Evolutionary conservation across 2,329 filamentous ascomycete genomes (phyloP), one percentile per base, ranked within the genome.

Genomic region (Coccinonectria pachysandricola): DNA sequence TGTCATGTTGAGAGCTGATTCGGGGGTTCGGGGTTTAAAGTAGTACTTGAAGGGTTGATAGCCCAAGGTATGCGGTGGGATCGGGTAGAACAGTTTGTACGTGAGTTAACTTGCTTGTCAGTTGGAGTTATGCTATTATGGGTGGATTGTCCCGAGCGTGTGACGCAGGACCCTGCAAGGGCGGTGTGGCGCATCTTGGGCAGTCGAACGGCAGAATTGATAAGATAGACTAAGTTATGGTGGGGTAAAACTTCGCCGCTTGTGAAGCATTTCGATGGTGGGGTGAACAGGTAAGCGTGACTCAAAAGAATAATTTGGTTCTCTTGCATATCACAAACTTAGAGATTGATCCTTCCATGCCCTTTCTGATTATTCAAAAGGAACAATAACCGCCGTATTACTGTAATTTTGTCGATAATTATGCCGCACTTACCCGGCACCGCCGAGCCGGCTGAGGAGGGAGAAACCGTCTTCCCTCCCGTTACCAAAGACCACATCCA

Each of bases 401-500:
- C n/a, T n/a, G n/a, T 24, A 13, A 4, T 17, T 21, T 21, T 17
- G 16, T 21, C 19, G 10, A 3, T 11, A 15, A 21, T 16, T 15
- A 59, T 59, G 55, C 55, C 55, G 32, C 52, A 58, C 22, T 29
- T 57, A 13, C 44, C 52, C 6, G 30, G 34, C 13, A 34, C 36
- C 10, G 24, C 30, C 15, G 17, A 25, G 16, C 12, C 25, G 18
- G 27, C 27, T 14, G 42, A 43, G 15, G 36, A 37, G 13, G 33
- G 34, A 17, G 42, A 48, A 15, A 24, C 84, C 11, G 73, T 72
- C 12, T 96, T 98, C 49, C 82, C 86, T 12, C 84, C 85, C 1
- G 71, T 94, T 31, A 85, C 77, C 16, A 81, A 78, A 49, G 73
- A 79, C 23, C 88, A 98, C 48, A 92, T 98, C 35, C 63, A 94